phyloP scores from a whole-genome alignment of 352 stramenopile genomes.

The Phytophthora tentaculata region DNA sequence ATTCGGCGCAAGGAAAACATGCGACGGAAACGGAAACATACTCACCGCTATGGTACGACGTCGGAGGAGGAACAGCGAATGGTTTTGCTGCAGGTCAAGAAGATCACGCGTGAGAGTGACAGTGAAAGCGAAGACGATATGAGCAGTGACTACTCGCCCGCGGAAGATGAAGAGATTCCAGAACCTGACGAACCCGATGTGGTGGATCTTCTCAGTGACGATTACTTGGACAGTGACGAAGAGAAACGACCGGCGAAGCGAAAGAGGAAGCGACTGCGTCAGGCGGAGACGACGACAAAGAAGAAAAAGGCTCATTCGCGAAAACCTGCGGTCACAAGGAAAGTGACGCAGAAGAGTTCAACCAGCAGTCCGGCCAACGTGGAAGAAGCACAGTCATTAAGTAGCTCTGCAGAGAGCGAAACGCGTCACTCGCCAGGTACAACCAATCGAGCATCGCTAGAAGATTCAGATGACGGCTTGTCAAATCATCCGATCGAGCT shows the following conservation, averaged over 20 bases:
- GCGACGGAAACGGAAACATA: constrained; percentile 46
- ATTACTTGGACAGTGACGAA: constrained; percentile 51
- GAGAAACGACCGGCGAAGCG: constrained; percentile 17
- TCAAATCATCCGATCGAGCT: constrained; percentile 33
- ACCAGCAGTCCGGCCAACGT: neutral
- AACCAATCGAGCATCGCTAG: constrained; percentile 7
- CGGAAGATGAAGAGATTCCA: constrained; percentile 41
- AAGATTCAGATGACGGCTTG: constrained; percentile 8
- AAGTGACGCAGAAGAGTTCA: constrained; percentile 15
- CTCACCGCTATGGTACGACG: constrained; percentile 43
- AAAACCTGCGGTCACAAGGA: constrained; percentile 32
- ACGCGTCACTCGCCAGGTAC: neutral
- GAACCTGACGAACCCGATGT: constrained; percentile 45
- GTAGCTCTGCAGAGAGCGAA: constrained; percentile 1
- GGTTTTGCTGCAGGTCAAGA: constrained; percentile 43
- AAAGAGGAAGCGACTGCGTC: constrained; percentile 36
- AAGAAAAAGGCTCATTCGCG: constrained; percentile 33
- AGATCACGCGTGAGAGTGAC: constrained; percentile 42
- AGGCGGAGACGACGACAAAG: constrained; percentile 17
- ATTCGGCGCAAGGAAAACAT: constrained; percentile 63
- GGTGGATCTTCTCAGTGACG: constrained; percentile 55
- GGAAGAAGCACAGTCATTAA: neutral
- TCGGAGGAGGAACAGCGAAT: constrained; percentile 52
- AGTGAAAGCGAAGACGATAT: constrained; percentile 43
- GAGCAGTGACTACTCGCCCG: constrained; percentile 53